These are phyloP conservation scores for Dillenia suffruticosa DNA, from an alignment of 164 flowering plant species.

Conservation along the genomic window DNA sequence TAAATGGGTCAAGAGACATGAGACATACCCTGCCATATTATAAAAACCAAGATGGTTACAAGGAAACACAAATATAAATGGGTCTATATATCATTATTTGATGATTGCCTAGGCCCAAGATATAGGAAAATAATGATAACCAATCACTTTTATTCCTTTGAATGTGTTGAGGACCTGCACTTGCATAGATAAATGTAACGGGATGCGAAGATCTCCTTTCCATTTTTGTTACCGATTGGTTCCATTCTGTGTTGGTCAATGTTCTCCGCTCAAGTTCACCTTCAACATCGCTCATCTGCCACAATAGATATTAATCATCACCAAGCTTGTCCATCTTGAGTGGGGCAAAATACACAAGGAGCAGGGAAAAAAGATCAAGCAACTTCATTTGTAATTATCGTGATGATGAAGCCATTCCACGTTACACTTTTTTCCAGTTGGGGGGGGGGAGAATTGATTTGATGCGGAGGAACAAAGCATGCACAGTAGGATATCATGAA, in stretches of 20 bases:
- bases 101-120: not conserved
- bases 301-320: not conserved
- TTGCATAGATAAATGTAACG: constrained; percentile 53
- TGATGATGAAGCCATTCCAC: too few species aligned
- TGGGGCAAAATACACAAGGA: too few species aligned
- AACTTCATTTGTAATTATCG: too few species aligned
- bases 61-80: not conserved
- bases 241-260: constrained; percentile 74
- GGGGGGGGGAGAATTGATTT: too few species aligned
- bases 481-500: too few species aligned
- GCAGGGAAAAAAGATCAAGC: too few species aligned
- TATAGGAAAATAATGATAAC: not conserved
- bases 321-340: too few species aligned
- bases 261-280: constrained; percentile 80
- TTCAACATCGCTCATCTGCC: constrained; percentile 77
- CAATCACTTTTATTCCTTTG: constrained; percentile 66
- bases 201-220: constrained; percentile 84
- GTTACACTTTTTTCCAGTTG: too few species aligned
- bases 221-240: constrained; percentile 46
- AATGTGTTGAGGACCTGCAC: constrained; percentile 49
- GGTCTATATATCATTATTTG: too few species aligned
- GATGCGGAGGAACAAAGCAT: too few species aligned
- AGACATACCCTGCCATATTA: constrained; percentile 53
- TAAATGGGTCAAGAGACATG: constrained; percentile 27
- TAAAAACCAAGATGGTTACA: not conserved